A percentile compares a stretch with the other conserved stretches of the same genome.
Conservation (phyloP, 208 protist species). For the Vickermania ingenoplastis region DNA sequence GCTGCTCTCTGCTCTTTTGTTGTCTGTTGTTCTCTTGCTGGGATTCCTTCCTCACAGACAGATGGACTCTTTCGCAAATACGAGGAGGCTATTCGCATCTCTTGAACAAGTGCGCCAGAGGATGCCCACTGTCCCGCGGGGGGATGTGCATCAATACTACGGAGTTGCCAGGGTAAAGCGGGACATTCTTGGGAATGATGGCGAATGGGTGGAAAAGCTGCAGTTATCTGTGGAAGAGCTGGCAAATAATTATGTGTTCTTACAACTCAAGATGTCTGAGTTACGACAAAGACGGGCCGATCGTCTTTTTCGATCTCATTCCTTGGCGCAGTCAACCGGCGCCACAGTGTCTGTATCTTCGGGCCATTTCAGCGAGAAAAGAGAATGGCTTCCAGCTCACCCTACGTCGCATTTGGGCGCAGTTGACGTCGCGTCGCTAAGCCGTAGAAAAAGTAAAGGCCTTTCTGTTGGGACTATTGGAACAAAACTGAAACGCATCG, state of each 20-base stretch:
- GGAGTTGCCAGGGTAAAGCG: neutral
- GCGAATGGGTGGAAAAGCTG: slow-evolving; percentile 17
- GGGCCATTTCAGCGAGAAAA: neutral
- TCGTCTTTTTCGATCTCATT: slow-evolving; percentile 5
- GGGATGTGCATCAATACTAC: neutral
- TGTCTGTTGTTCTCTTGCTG: neutral
- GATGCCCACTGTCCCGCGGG: neutral
- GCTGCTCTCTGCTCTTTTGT: neutral
- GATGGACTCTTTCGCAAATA: neutral
- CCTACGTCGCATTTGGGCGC: too few species aligned
- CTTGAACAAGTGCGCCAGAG: neutral
- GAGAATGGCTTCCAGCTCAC: neutral
- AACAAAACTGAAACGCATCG: too few species aligned
- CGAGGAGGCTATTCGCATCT: neutral
- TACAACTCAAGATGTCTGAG: slow-evolving; percentile 35
- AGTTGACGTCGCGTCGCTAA: too few species aligned
- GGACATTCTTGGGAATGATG: slow-evolving; percentile 6
- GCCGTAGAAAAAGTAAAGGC: too few species aligned
- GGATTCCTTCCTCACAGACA: neutral
- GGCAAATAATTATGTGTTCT: slow-evolving; percentile 32
- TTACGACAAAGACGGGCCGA: slow-evolving; percentile 36
- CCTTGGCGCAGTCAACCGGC: neutral
- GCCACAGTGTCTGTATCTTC: neutral
- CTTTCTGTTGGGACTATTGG: too few species aligned
- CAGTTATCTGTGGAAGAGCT: slow-evolving; percentile 33